Evolutionary conservation across 2,329 filamentous ascomycete species (phyloP).

Genomic region (Aspergillus ibericus): DNA sequence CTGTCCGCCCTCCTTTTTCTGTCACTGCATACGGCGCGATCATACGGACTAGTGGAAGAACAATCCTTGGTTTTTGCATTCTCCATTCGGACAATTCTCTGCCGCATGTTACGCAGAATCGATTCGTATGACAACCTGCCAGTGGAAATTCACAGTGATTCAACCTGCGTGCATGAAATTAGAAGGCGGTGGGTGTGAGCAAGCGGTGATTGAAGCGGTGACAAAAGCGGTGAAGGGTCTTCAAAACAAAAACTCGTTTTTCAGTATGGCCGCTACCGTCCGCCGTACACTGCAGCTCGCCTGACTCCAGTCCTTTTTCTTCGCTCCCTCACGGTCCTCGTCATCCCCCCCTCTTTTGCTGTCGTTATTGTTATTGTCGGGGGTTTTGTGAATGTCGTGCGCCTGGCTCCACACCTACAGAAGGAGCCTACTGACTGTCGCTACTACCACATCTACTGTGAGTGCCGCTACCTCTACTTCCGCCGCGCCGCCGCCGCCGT

Average conservation of each 20-base stretch:
- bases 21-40: no score
- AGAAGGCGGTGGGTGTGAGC: no score
- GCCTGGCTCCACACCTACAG: constrained; percentile 29
- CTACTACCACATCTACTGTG: constrained; percentile 21
- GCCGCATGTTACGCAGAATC: no score
- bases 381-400: constrained; percentile 38
- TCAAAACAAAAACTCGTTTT: no score
- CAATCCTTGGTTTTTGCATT: no score
- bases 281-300: constrained; percentile 6
- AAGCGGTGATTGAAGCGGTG: no score
- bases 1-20: background rate
- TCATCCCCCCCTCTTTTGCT: constrained; percentile 18
- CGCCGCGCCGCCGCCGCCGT: constrained; percentile 13
- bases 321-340: constrained; percentile 13
- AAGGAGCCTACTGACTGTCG: constrained; percentile 29
- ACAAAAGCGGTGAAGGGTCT: no score
- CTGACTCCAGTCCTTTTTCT: constrained; percentile 12
- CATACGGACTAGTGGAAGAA: no score
- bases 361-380: constrained; percentile 10
- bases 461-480: constrained; percentile 11
- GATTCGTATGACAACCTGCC: no score
- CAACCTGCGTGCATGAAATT: no score
- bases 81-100: no score
- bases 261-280: background rate
- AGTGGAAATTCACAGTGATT: no score